Base-by-base conservation (phyloP, 441 rosid genomes). In the Mallotus japonicus region DNA sequence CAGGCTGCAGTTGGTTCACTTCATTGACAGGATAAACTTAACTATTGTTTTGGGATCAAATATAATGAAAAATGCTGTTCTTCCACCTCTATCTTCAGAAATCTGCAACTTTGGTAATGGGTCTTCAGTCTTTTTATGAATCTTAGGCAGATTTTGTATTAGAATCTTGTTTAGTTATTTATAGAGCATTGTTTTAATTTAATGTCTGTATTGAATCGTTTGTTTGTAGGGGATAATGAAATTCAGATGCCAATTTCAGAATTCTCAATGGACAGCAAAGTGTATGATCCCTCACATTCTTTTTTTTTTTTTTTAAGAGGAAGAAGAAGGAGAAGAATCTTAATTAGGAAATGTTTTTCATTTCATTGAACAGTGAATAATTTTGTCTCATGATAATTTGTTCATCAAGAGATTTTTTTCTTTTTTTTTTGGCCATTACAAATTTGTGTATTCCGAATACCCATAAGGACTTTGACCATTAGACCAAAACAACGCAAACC, bases 201-300 rank as follows among this genome's bases (percentile, higher is more conserved):
- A n/a, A 5, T 22, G 7, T 63, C 58, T 69, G 3, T 11, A 2
- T 64, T 55, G 50, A 7, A 13, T 2, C 12, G 11, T 4, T 53
- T 42, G 63, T 51, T 73, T 67, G 67, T 78, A 88, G 88, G 84
- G 69, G 80, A 70, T 70, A 69, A 77, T 75, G 90, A 83, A 62
- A 73, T 74, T 73, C 83, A 77, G 79, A 64, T 72, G 74, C 80
- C 82, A 28, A 78, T 73, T 68, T 53, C 77, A 64, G 82, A 79
- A 8, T 65, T 74, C 34, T 69, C 69, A 72, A 37, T 70, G 76
- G 87, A 88, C 69, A 71, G n/a, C 74, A 72, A 78, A 61, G 40
- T 76, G 89, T 80, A 81, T 70, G 79, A 37, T n/a, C 12, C 12
- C 28, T 53, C 32, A 28, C 32, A 42, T 56, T 65, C 68, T 32